Evolutionary conservation across 179 eudicot genomes (phyloP).

Genomic region (Corrigiola litoralis): DNA sequence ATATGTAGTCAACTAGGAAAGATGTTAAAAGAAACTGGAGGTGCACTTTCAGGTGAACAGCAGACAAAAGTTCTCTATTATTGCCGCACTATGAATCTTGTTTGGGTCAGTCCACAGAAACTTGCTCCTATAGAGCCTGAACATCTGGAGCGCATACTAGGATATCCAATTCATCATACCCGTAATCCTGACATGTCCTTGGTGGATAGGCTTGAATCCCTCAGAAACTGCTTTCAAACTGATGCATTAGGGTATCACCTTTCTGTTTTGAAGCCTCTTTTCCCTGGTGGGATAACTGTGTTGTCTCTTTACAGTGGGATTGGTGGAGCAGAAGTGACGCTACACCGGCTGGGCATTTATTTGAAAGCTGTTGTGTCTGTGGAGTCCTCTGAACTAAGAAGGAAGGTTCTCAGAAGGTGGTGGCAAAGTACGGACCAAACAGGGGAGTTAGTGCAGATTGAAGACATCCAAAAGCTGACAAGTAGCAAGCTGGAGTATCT

Average conservation of each 20-base stretch:
- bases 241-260: slow-evolving; percentile 77
- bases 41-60: slow-evolving; percentile 50
- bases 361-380: slow-evolving; percentile 78
- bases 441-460: slow-evolving; percentile 78
- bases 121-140: slow-evolving; percentile 71
- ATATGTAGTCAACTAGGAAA: slow-evolving; percentile 56
- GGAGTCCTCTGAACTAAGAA: slow-evolving; percentile 58
- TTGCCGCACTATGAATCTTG: slow-evolving; percentile 52
- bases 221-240: slow-evolving; percentile 69
- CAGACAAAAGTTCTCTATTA: slow-evolving; percentile 59
- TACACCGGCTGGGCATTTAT: slow-evolving; percentile 69
- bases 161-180: slow-evolving; percentile 74
- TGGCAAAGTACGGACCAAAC: slow-evolving; percentile 64
- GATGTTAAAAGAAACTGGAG: slow-evolving; percentile 40
- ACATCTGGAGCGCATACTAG: slow-evolving; percentile 60
- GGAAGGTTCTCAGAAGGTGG: slow-evolving; percentile 65
- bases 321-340: slow-evolving; percentile 80
- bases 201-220: slow-evolving; percentile 54
- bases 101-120: slow-evolving; percentile 65
- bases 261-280: slow-evolving; percentile 60
- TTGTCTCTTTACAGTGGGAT: slow-evolving; percentile 73
- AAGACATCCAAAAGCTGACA: slow-evolving; percentile 56
- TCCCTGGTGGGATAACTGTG: slow-evolving; percentile 58
- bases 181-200: slow-evolving; percentile 41
- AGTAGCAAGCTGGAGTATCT: slow-evolving; percentile 55